Evolutionary conservation across 1,284 basidiomycete genomes (phyloP).

Genomic region (Naganishia albida): DNA sequence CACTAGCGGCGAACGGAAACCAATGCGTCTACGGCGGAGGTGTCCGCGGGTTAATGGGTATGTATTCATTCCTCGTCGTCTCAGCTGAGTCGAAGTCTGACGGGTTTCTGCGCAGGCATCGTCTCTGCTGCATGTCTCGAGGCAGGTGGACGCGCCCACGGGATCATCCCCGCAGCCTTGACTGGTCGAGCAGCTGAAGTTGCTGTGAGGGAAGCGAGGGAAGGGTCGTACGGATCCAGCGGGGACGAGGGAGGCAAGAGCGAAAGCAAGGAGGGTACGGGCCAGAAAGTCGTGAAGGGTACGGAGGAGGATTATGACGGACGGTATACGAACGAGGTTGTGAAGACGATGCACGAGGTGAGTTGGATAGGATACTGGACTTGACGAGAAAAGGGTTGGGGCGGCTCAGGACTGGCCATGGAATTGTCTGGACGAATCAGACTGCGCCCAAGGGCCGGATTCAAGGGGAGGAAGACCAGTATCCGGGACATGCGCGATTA

Average conservation of each 20-base stretch:
- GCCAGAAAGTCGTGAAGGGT: constrained; percentile 42
- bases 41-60: constrained; percentile 76
- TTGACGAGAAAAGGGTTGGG: too few relatives aligned
- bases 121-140: constrained; percentile 71
- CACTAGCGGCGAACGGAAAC: constrained; percentile 66
- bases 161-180: constrained; percentile 71
- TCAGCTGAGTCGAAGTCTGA: neutral
- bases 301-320: constrained; percentile 56
- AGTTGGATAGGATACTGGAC: too few relatives aligned
- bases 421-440: too few relatives aligned
- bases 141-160: constrained; percentile 73
- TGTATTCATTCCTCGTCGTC: constrained; percentile 6
- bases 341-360: constrained; percentile 82
- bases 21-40: constrained; percentile 87
- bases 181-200: constrained; percentile 44
- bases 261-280: constrained; percentile 45
- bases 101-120: constrained; percentile 55
- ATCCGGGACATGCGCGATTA: too few relatives aligned
- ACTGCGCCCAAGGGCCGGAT: too few relatives aligned
- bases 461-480: too few relatives aligned
- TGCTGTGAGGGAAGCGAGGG: constrained; percentile 57
- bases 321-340: constrained; percentile 57
- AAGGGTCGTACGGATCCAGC: constrained; percentile 29
- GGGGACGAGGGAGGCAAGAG: constrained; percentile 33
- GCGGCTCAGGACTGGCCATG: too few relatives aligned